Conservation (phyloP, 129 eudicot species). For the Escallonia rubra region DNA sequence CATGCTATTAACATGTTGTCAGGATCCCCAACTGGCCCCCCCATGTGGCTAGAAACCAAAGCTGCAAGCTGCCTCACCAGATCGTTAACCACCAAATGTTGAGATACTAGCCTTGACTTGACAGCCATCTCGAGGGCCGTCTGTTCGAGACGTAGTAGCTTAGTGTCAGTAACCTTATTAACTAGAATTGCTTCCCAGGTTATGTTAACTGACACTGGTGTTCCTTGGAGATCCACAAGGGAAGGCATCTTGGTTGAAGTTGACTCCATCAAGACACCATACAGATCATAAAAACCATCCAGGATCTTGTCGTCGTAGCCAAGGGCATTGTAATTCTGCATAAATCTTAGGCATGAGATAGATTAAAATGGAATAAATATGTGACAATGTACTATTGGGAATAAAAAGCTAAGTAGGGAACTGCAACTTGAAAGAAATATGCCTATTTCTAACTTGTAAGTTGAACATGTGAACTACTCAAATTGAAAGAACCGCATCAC, state of each 20-base stretch:
- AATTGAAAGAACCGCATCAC: no score
- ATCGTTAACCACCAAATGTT: conserved; percentile 20
- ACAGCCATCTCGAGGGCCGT: conserved; percentile 49
- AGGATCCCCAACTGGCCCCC: conserved; percentile 87
- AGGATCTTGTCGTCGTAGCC: conserved; percentile 85
- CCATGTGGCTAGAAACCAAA: conserved; percentile 86
- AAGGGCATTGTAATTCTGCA: conserved; percentile 91
- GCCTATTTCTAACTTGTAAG: no score
- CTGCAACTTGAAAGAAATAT: no score
- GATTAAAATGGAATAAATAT: conserved; percentile 37
- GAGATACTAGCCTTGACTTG: conserved; percentile 41
- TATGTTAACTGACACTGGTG: conserved; percentile 44
- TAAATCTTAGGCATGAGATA: conserved; percentile 60
- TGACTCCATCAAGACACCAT: conserved; percentile 42
- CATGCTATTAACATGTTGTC: conserved; percentile 69
- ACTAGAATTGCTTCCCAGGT: conserved; percentile 91
- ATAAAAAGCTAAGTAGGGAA: neutral
- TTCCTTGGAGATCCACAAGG: conserved; percentile 71
- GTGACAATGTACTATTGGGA: neutral
- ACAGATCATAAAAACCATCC: conserved; percentile 91
- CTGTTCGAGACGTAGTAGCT: conserved; percentile 56
- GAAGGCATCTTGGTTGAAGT: conserved; percentile 82
- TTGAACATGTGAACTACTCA: no score
- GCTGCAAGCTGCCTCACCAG: conserved; percentile 62
- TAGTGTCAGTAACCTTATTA: conserved; percentile 60